Evolutionary conservation across 495 filamentous ascomycete genomes (phyloP).

Genomic region (Annulohypoxylon nitens): DNA sequence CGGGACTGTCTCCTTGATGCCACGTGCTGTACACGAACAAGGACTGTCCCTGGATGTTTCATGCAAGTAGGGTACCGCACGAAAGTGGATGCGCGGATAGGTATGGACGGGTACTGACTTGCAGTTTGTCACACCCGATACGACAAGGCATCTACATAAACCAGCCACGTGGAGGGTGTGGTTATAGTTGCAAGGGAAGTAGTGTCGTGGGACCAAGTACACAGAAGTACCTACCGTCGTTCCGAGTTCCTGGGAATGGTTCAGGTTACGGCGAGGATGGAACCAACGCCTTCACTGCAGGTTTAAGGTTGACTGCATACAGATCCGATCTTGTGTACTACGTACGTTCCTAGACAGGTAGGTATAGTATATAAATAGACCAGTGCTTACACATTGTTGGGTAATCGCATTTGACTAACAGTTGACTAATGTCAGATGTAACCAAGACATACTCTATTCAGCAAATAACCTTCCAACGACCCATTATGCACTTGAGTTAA

Average conservation of each 20-base stretch:
- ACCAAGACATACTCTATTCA: not conserved
- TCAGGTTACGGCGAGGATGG: not conserved
- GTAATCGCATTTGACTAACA: conserved; percentile 5
- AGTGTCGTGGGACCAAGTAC: not conserved
- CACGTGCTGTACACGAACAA: conserved; percentile 4
- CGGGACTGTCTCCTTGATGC: not conserved
- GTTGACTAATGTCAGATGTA: not conserved
- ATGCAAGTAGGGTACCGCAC: not conserved
- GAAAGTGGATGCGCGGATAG: conserved; percentile 4
- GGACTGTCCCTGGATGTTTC: not conserved
- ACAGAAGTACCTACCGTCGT: not conserved
- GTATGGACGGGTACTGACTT: not conserved
- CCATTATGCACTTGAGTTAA: not conserved
- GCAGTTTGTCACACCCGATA: not conserved
- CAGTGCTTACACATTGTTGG: not conserved
- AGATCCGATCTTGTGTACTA: conserved; percentile 8
- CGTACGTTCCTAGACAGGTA: not conserved
- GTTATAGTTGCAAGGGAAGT: not conserved
- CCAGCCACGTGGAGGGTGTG: conserved; percentile 9
- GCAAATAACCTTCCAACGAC: not conserved
- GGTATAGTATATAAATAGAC: conserved; percentile 5
- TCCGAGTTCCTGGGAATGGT: not conserved
- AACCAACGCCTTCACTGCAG: not conserved
- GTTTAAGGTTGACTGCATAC: conserved; percentile 15
- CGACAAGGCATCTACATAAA: not conserved